Evolutionary conservation across 1,284 basidiomycete species (phyloP), one percentile per base, ranked within the genome.

Genomic region (Phellopilus nigrolimitatus): DNA sequence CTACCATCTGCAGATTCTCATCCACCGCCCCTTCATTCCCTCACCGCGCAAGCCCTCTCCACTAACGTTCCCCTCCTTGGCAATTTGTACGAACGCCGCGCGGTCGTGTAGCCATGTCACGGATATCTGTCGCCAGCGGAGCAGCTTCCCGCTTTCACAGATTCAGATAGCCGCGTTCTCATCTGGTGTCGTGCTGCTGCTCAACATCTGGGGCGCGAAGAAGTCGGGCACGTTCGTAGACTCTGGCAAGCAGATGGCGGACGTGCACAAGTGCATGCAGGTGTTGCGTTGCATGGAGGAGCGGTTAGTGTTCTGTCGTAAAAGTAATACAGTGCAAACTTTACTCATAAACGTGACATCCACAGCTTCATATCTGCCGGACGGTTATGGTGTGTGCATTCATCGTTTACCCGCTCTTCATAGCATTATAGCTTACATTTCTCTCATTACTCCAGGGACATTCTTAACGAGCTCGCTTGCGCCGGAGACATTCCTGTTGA

Each of bases 51-150:
- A 79, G 55, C 75, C 76, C 0, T 78, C 80, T 0, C 70, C 76
- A 0, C 62, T 83, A 1, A 72, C 80, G 1, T 62, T 82, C 72
- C 86, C 90, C 0, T 89, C 87, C 0, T 72, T 91, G 12, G 84
- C 88, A 0, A 91, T 93, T 44, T 92, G 90, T 64, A 84, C 84
- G 13, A 91, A 89, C 56, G 90, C 90, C 1, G 87, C 90, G 0
- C 72, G 89, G n/a, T 83, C 84, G 2, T 88, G 83, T 54, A 80
- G 78, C 36, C 88, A 88, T 61, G 75, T 92, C 27, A 69, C 84
- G 19, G 82, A 90, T 57, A 68, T 76, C 3, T 72, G 75, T 51
- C 66, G 69, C 50, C 67, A 64, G 49, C 67, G 75, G 24, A 60
- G 66, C 1, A 55, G 42, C 3, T 37, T 58, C 17, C 57, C 62